Percentiles rank a stretch among this genome's conserved stretches.
phyloP scores from a whole-genome alignment of 306 rosid genomes.

The Coriaria nepalensis region DNA sequence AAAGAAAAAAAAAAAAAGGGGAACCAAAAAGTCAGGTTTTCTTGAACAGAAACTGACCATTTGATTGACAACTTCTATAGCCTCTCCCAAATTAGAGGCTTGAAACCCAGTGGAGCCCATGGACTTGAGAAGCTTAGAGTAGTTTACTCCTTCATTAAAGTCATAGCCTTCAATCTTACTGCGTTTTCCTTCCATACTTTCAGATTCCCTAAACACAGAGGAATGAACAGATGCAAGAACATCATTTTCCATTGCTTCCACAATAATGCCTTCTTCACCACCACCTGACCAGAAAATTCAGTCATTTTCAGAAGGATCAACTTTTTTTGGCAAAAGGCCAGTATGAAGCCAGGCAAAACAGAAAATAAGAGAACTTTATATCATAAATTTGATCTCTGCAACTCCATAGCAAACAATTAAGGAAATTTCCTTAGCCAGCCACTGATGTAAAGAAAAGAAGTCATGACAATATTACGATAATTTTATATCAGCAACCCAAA shows the following conservation, averaged over 20 bases:
- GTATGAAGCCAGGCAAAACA: too few species aligned
- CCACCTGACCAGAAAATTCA: too few species aligned
- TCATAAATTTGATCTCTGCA: too few species aligned
- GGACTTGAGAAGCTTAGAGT: slow-evolving; percentile 46
- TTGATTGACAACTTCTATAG: slow-evolving; percentile 54
- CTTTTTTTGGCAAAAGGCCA: too few species aligned
- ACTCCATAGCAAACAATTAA: too few species aligned
- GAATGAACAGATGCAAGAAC: slow-evolving; percentile 27
- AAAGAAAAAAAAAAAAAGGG: neutral
- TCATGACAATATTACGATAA: too few species aligned
- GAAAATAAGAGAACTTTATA: too few species aligned
- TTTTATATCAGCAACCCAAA: too few species aligned
- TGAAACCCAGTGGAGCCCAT: slow-evolving; percentile 70
- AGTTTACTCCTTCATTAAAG: slow-evolving; percentile 60
- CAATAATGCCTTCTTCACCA: slow-evolving; percentile 7
- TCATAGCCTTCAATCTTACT: slow-evolving; percentile 59
- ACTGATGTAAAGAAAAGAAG: too few species aligned
- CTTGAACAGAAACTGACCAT: slow-evolving; percentile 36
- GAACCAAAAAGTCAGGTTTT: neutral
- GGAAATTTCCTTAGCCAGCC: too few species aligned
- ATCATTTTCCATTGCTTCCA: slow-evolving; percentile 26
- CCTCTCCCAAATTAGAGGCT: slow-evolving; percentile 80
- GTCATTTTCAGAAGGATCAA: too few species aligned
- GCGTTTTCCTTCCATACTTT: slow-evolving; percentile 43
- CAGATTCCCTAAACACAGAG: slow-evolving; percentile 59